phyloP scores from a whole-genome alignment of 1,284 basidiomycete genomes.

The Puccinia polysora region DNA sequence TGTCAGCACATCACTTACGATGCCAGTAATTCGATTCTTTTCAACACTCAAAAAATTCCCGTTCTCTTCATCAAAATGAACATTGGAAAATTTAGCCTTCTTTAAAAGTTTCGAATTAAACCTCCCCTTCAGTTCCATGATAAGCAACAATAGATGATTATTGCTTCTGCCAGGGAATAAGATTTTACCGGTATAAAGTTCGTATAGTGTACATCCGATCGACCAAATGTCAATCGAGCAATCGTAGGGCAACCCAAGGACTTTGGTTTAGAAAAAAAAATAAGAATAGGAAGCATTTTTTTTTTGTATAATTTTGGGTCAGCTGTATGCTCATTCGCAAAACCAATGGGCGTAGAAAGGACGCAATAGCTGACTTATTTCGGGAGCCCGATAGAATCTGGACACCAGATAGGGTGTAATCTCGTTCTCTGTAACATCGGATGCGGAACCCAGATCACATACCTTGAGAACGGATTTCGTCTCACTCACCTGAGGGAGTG shows the following conservation, averaged over 20 bases:
- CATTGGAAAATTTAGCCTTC: conserved; percentile 80
- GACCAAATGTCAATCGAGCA: conserved; percentile 94
- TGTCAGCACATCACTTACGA: too few species aligned
- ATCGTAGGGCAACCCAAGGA: conserved; percentile 91
- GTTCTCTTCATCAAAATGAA: conserved; percentile 84
- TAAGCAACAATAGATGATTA: conserved; percentile 79
- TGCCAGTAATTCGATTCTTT: conserved; percentile 72
- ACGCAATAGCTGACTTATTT: conserved; percentile 72
- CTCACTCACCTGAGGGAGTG: conserved; percentile 71
- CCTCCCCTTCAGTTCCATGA: conserved; percentile 90
- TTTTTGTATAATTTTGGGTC: background rate
- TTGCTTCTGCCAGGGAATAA: conserved; percentile 94
- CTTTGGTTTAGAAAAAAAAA: conserved; percentile 59
- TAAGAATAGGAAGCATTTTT: too few species aligned
- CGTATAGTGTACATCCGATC: conserved; percentile 93
- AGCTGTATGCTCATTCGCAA: too few species aligned
- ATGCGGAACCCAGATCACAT: conserved; percentile 93
- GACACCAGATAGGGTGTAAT: conserved; percentile 98
- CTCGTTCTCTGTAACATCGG: conserved; percentile 86
- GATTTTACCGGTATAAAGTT: conserved; percentile 97
- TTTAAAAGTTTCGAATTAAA: conserved; percentile 92
- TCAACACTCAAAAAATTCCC: conserved; percentile 72
- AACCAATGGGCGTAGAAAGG: too few species aligned
- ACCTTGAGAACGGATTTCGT: conserved; percentile 88
- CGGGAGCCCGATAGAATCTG: conserved; percentile 95